Conservation (phyloP, 1,284 basidiomycete species). For the Ganoderma meredithae region DNA sequence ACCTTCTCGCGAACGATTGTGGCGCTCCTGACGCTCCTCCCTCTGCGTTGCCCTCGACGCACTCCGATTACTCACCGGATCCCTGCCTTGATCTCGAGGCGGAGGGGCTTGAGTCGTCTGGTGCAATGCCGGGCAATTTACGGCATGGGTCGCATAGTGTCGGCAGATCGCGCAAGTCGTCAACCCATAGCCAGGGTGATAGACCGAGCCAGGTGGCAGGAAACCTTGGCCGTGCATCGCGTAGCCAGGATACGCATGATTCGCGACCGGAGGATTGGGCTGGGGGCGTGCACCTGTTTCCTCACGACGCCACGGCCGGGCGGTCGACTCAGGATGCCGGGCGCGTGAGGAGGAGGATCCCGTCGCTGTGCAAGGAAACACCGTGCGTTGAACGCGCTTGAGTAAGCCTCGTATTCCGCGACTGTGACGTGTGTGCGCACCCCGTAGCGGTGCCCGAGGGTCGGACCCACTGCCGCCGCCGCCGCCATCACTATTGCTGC, state of each 20-base stretch:
- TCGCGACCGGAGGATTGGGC: neutral
- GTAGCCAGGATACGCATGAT: neutral
- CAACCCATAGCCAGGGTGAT: neutral
- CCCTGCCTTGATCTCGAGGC: neutral
- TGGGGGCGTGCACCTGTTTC: neutral
- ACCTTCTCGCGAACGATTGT: constrained; percentile 3
- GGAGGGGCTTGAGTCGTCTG: neutral
- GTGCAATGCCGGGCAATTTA: neutral
- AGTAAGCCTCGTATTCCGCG: constrained; percentile 4
- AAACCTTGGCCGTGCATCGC: neutral
- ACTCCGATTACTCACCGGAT: neutral
- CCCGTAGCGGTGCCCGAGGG: constrained; percentile 1
- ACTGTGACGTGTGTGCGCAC: constrained; percentile 5
- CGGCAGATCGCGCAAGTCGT: neutral
- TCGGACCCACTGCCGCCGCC: neutral
- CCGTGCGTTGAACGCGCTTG: constrained; percentile 8
- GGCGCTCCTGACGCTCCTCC: neutral
- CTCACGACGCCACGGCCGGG: neutral
- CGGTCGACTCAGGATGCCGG: too few relatives aligned
- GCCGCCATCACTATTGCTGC: neutral
- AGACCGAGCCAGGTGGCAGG: neutral
- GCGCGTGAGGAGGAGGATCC: neutral
- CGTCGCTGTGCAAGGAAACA: constrained; percentile 9
- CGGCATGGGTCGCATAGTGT: neutral
- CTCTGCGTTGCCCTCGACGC: constrained; percentile 5